These are phyloP conservation scores for Stagonosporopsis cucurbitacearum DNA, from an alignment of 2,329 filamentous ascomycete species.

Conservation along the genomic window DNA sequence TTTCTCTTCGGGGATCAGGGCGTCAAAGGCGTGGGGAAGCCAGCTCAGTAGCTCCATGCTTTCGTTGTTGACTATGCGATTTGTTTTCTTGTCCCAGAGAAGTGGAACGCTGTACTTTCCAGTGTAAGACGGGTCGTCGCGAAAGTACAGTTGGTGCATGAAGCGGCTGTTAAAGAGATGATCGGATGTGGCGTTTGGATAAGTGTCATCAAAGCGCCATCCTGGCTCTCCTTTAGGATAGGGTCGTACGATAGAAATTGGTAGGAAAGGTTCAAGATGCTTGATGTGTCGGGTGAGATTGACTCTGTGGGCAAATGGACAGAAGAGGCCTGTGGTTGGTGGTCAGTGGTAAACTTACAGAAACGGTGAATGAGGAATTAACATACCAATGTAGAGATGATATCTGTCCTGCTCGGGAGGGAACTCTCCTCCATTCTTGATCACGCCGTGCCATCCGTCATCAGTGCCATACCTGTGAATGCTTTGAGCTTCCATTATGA, in stretches of 20 bases:
- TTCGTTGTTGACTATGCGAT: slow-evolving; percentile 67
- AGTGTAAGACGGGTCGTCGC: slow-evolving; percentile 65
- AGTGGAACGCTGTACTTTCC: slow-evolving; percentile 67
- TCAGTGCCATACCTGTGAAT: slow-evolving; percentile 50
- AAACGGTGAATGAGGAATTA: no score
- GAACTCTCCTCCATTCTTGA: slow-evolving; percentile 56
- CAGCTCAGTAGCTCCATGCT: slow-evolving; percentile 64
- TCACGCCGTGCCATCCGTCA: slow-evolving; percentile 61
- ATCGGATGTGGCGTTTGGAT: slow-evolving; percentile 66
- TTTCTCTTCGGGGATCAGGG: slow-evolving; percentile 51
- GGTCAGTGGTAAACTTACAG: background rate
- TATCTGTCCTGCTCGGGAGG: slow-evolving; percentile 60
- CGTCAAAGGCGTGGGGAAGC: slow-evolving; percentile 64
- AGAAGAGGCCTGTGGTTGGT: slow-evolving; percentile 62
- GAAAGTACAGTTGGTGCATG: slow-evolving; percentile 69
- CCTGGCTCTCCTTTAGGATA: slow-evolving; percentile 71
- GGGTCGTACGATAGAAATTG: slow-evolving; percentile 65
- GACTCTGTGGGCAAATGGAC: slow-evolving; percentile 68
- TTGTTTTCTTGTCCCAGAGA: slow-evolving; percentile 66
- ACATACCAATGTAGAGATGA: slow-evolving; percentile 60
- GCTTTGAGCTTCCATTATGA: slow-evolving; percentile 16
- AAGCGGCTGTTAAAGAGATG: slow-evolving; percentile 64
- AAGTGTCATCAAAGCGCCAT: slow-evolving; percentile 65
- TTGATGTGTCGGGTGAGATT: slow-evolving; percentile 66
- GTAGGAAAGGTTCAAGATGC: slow-evolving; percentile 61